Conservation (phyloP, 352 stramenopile genomes). For the Phytopythium aichiense region DNA sequence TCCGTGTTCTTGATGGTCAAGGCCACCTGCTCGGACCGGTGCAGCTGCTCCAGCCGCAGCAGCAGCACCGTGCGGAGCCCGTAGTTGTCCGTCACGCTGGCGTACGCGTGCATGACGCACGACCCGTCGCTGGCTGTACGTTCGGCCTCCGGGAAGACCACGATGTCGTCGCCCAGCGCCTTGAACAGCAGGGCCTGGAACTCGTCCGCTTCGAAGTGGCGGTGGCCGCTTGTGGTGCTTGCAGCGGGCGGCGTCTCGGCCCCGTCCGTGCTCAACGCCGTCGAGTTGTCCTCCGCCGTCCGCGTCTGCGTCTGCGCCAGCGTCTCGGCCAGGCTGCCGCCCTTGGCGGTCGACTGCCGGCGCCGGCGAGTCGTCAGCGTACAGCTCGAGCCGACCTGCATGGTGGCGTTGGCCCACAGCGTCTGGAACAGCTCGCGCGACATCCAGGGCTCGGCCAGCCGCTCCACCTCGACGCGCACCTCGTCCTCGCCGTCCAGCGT, state of each 20-base stretch:
- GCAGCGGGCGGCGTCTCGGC: slow-evolving; percentile 8
- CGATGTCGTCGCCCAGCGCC: slow-evolving; percentile 50
- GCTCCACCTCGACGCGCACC: slow-evolving; percentile 26
- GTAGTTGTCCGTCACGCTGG: slow-evolving; percentile 37
- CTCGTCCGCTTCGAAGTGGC: slow-evolving; percentile 15
- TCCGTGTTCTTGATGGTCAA: slow-evolving; percentile 71
- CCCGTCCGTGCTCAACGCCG: slow-evolving; percentile 8
- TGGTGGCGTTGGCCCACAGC: slow-evolving; percentile 56
- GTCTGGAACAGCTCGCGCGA: slow-evolving; percentile 55
- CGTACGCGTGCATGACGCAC: slow-evolving; percentile 59
- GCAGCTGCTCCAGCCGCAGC: slow-evolving; percentile 60
- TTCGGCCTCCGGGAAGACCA: slow-evolving; percentile 35
- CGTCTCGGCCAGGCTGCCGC: not conserved
- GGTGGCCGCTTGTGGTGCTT: slow-evolving; percentile 15
- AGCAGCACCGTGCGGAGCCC: slow-evolving; percentile 47
- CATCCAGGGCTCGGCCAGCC: slow-evolving; percentile 56
- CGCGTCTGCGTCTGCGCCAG: slow-evolving; percentile 1
- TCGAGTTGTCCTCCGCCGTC: slow-evolving; percentile 5
- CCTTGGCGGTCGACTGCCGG: slow-evolving; percentile 3
- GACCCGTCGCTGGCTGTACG: slow-evolving; percentile 4
- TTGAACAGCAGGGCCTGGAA: slow-evolving; percentile 53
- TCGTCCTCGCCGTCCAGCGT: slow-evolving; percentile 60
- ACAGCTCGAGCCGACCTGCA: slow-evolving; percentile 50
- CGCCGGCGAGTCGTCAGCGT: slow-evolving; percentile 34
- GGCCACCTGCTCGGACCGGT: slow-evolving; percentile 61